phyloP scores from a whole-genome alignment of 371 early-diverging fungal genomes.

The Mortierella sp. region DNA sequence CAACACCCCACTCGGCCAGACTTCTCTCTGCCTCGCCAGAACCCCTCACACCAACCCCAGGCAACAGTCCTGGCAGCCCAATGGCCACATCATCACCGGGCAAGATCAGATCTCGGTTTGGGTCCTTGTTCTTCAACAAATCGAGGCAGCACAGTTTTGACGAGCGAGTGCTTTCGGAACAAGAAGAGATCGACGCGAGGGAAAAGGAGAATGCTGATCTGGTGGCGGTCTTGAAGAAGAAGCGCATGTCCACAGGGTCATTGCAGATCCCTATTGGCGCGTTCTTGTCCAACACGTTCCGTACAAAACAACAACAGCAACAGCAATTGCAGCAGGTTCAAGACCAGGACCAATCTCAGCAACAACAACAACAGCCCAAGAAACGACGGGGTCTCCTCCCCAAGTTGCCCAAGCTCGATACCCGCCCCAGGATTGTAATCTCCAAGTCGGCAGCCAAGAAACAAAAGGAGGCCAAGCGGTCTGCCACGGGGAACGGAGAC shows the following conservation, averaged over 20 bases:
- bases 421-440: conserved; percentile 27
- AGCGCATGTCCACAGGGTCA: conserved; percentile 35
- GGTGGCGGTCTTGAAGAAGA: conserved; percentile 13
- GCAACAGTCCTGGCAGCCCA: background rate
- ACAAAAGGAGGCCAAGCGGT: background rate
- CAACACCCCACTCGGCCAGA: background rate
- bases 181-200: background rate
- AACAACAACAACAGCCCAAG: conserved; percentile 2
- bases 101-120: conserved; percentile 18
- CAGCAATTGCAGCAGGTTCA: background rate
- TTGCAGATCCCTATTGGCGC: conserved; percentile 36
- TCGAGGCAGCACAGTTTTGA: background rate
- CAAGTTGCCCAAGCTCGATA: conserved; percentile 41
- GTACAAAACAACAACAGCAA: conserved; percentile 12
- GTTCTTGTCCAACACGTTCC: conserved; percentile 40
- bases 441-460: conserved; percentile 15
- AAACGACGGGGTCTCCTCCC: conserved; percentile 29
- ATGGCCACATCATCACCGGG: conserved; percentile 12
- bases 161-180: conserved; percentile 5
- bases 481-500: background rate
- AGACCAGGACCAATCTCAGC: background rate
- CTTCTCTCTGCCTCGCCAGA: conserved; percentile 18
- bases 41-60: conserved; percentile 15
- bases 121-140: conserved; percentile 14
- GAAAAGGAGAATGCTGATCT: background rate